Evolutionary conservation across 208 protist genomes (phyloP).

Genomic region (Trypanosoma lewisi): DNA sequence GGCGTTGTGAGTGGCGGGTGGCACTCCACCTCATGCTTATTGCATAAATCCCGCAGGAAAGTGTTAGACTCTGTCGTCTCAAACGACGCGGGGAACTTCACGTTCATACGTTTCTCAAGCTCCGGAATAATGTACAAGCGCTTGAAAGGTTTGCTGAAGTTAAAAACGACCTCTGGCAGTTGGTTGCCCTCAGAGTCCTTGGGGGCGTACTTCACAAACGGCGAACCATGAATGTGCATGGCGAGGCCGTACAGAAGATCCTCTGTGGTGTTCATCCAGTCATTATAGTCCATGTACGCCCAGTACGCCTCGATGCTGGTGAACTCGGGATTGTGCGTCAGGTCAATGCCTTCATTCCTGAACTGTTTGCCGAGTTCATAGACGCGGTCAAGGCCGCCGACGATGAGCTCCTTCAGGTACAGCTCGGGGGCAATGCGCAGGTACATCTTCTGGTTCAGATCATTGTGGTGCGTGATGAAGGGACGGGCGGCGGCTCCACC

Average conservation of each 20-base stretch:
- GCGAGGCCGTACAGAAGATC: constrained; percentile 95
- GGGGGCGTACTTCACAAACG: constrained; percentile 94
- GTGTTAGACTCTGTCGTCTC: constrained; percentile 63
- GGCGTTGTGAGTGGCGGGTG: constrained; percentile 94
- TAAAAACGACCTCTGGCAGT: constrained; percentile 90
- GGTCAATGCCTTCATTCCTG: constrained; percentile 98
- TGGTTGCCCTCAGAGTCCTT: constrained; percentile 83
- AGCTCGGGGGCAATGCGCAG: constrained; percentile 99
- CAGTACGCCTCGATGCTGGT: constrained; percentile 99
- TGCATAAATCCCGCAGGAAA: constrained; percentile 90
- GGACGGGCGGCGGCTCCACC: constrained; percentile 99
- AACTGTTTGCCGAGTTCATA: constrained; percentile 99
- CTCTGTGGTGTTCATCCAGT: constrained; percentile 98
- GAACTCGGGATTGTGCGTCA: constrained; percentile 99
- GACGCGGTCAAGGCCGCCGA: constrained; percentile 99
- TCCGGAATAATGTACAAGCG: constrained; percentile 95
- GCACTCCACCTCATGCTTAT: constrained; percentile 92
- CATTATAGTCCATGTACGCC: constrained; percentile 99
- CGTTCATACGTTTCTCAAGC: constrained; percentile 90
- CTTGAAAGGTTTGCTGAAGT: constrained; percentile 99
- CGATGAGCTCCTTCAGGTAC: constrained; percentile 99
- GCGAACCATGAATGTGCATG: constrained; percentile 90
- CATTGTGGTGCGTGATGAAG: constrained; percentile 99
- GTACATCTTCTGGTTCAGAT: constrained; percentile 98
- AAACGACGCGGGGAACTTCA: constrained; percentile 89